phyloP scores from a whole-genome alignment of 768 basidiomycete genomes.

The Serpula lacrymans region DNA sequence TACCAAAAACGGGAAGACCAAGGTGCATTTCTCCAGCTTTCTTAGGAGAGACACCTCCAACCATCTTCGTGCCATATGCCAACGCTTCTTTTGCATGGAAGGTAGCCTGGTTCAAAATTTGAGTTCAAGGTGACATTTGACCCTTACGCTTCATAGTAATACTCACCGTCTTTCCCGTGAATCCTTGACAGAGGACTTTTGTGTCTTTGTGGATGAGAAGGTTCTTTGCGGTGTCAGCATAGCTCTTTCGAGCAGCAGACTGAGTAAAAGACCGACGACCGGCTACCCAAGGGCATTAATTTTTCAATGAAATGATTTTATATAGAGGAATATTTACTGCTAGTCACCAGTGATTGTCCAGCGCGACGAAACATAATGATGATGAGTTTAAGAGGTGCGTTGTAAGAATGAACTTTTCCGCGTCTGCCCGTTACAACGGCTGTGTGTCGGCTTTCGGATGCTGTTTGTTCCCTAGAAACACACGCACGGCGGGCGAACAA shows the following conservation, averaged over 20 bases:
- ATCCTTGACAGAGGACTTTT: constrained; percentile 87
- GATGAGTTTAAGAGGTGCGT: constrained; percentile 9
- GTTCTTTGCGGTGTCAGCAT: constrained; percentile 89
- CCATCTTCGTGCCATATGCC: constrained; percentile 95
- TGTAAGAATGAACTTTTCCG: constrained; percentile 11
- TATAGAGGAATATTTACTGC: constrained; percentile 37
- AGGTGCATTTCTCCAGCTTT: constrained; percentile 96
- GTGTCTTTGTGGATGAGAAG: constrained; percentile 93
- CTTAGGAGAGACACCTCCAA: constrained; percentile 95
- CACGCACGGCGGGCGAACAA: too few species aligned
- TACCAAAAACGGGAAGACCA: constrained; percentile 91
- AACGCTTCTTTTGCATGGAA: constrained; percentile 95
- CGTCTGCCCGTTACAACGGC: constrained; percentile 6
- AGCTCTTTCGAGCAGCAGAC: constrained; percentile 69
- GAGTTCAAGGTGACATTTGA: background rate
- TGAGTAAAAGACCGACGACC: constrained; percentile 81
- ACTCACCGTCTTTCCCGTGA: constrained; percentile 93
- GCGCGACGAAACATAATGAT: constrained; percentile 57
- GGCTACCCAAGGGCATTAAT: constrained; percentile 28
- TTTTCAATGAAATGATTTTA: background rate
- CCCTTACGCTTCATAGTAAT: background rate
- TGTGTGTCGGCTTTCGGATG: too few species aligned
- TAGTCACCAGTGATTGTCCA: constrained; percentile 51
- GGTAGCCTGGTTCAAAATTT: constrained; percentile 61
- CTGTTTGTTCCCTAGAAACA: too few species aligned